phyloP scores from a whole-genome alignment of 768 basidiomycete species.

The Serendipita indica region DNA sequence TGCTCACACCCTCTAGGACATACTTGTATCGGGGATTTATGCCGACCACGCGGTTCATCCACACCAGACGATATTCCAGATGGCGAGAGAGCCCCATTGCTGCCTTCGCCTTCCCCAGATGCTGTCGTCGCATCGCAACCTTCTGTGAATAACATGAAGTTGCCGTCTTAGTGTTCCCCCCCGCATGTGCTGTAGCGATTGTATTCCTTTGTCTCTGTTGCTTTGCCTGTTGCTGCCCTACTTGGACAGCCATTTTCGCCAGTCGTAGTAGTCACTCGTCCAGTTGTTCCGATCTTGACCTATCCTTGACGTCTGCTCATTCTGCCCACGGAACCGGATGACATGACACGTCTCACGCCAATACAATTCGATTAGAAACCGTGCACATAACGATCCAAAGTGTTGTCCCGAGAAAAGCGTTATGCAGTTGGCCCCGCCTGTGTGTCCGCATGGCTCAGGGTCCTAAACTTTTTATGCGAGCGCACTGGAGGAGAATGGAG shows the following conservation, averaged over 20 bases:
- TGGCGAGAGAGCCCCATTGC: not conserved
- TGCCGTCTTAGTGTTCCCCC: not conserved
- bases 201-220: too few species aligned
- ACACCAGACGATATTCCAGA: not conserved
- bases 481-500: too few species aligned
- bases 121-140: not conserved
- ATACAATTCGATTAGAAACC: not conserved
- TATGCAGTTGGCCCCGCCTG: too few species aligned
- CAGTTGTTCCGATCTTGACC: too few species aligned
- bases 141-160: not conserved
- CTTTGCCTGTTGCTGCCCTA: too few species aligned
- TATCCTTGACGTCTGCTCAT: not conserved
- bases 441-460: conserved; percentile 2
- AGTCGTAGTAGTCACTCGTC: too few species aligned
- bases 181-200: too few species aligned
- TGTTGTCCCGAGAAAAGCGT: not conserved
- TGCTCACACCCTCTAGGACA: not conserved
- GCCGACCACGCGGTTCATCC: not conserved
- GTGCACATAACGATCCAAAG: not conserved
- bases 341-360: not conserved
- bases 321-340: not conserved
- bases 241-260: too few species aligned
- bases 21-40: not conserved
- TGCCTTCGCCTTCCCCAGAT: not conserved
- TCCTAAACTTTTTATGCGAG: not conserved